Percentiles rank a stretch among this genome's conserved stretches.
These are phyloP conservation scores for Diplodia mutila DNA, from an alignment of 2,329 filamentous ascomycete species.

Conservation along the genomic window DNA sequence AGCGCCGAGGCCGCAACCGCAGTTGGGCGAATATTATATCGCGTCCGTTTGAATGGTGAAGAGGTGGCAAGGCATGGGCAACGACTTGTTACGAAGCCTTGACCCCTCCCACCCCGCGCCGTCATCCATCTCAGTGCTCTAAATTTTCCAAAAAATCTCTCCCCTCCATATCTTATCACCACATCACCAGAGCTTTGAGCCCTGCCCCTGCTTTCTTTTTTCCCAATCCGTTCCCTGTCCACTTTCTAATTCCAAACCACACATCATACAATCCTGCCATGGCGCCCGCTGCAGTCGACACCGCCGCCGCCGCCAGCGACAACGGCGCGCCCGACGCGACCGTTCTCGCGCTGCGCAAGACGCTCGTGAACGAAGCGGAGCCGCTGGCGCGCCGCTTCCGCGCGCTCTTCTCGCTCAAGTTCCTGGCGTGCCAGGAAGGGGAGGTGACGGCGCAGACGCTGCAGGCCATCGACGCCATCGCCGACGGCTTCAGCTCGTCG, in stretches of 20 bases:
- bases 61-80: neutral
- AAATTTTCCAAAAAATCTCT: slow-evolving; percentile 25
- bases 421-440: slow-evolving; percentile 71
- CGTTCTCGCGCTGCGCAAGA: slow-evolving; percentile 69
- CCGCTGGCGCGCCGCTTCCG: slow-evolving; percentile 89
- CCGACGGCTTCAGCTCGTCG: slow-evolving; percentile 79
- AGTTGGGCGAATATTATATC: neutral
- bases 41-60: neutral
- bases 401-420: slow-evolving; percentile 96
- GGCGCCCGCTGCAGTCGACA: slow-evolving; percentile 16
- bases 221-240: neutral
- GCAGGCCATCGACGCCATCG: slow-evolving; percentile 77
- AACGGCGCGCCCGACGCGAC: slow-evolving; percentile 44
- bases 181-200: slow-evolving; percentile 15
- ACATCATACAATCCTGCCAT: neutral
- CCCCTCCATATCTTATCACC: slow-evolving; percentile 14
- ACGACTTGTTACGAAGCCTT: neutral
- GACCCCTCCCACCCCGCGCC: slow-evolving; percentile 23
- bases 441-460: slow-evolving; percentile 60
- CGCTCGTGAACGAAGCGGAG: slow-evolving; percentile 77
- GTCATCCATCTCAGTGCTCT: slow-evolving; percentile 22
- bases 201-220: neutral
- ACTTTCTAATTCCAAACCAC: neutral
- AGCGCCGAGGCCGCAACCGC: slow-evolving; percentile 14
- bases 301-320: neutral